Conservation (phyloP, 805 yeast species). For the Candida fluviatilis region DNA sequence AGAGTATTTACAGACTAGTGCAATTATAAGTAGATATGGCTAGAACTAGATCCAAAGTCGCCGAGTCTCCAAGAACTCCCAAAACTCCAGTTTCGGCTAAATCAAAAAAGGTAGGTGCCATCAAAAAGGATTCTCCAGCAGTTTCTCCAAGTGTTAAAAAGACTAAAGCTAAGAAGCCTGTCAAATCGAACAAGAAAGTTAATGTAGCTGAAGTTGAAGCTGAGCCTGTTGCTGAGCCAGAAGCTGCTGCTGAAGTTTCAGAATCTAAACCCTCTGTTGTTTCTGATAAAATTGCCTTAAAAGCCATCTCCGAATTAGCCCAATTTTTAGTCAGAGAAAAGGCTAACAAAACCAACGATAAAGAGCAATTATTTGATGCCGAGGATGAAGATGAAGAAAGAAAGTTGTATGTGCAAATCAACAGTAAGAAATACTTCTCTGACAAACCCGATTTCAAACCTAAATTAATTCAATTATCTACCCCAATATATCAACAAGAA, state of each 20-base stretch:
- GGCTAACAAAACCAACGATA: slow-evolving; percentile 25
- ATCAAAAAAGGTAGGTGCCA: slow-evolving; percentile 16
- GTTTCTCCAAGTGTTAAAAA: slow-evolving; percentile 22
- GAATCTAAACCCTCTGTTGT: slow-evolving; percentile 10
- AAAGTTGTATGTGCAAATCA: slow-evolving; percentile 55
- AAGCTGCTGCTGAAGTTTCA: no score
- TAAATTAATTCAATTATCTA: slow-evolving; percentile 41
- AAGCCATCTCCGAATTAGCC: slow-evolving; percentile 62
- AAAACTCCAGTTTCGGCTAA: slow-evolving; percentile 15
- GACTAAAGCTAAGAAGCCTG: slow-evolving; percentile 8
- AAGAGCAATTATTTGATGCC: slow-evolving; percentile 46
- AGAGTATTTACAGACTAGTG: not conserved
- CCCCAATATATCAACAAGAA: slow-evolving; percentile 39
- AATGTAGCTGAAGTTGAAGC: not conserved
- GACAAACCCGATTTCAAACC: slow-evolving; percentile 58
- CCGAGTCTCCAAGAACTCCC: slow-evolving; percentile 21
- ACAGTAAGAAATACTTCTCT: slow-evolving; percentile 61
- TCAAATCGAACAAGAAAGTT: not conserved
- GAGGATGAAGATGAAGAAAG: slow-evolving; percentile 51
- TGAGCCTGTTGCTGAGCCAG: not conserved
- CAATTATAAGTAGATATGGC: slow-evolving; percentile 19
- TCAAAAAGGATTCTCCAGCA: slow-evolving; percentile 16
- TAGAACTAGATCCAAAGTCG: slow-evolving; percentile 28
- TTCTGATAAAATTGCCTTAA: slow-evolving; percentile 21
- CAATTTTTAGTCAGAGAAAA: slow-evolving; percentile 47